These are phyloP conservation scores for Gnaphalium uliginosum DNA, from an alignment of 129 eudicot species.

Conservation along the genomic window DNA sequence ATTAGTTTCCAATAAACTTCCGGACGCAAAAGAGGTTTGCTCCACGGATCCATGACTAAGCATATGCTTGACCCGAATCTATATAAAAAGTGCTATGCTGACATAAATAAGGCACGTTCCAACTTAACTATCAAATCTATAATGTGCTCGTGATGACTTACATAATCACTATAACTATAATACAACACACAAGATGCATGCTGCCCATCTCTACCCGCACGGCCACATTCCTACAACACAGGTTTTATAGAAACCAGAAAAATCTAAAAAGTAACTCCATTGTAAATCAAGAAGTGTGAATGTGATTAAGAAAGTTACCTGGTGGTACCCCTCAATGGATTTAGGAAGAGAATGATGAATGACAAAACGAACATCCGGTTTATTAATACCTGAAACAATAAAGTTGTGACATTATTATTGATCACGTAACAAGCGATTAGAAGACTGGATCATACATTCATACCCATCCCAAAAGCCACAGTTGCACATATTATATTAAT, in stretches of 20 bases:
- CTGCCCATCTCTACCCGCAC: slow-evolving; percentile 98
- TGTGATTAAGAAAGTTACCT: slow-evolving; percentile 43
- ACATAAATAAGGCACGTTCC: neutral
- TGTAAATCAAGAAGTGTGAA: slow-evolving; percentile 18
- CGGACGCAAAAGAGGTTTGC: slow-evolving; percentile 60
- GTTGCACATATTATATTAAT: slow-evolving; percentile 91
- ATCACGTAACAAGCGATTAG: slow-evolving; percentile 27
- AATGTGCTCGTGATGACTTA: slow-evolving; percentile 42
- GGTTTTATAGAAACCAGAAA: slow-evolving; percentile 1
- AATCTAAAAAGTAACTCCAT: neutral
- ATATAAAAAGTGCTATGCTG: slow-evolving; percentile 22
- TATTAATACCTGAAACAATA: slow-evolving; percentile 70
- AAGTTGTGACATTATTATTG: slow-evolving; percentile 28
- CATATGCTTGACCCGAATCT: slow-evolving; percentile 97
- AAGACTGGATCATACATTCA: slow-evolving; percentile 16
- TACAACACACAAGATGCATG: slow-evolving; percentile 83
- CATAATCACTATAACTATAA: slow-evolving; percentile 88
- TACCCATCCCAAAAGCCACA: slow-evolving; percentile 99
- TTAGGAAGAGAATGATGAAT: slow-evolving; percentile 97
- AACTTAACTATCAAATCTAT: neutral
- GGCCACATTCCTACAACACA: slow-evolving; percentile 86
- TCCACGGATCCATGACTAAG: slow-evolving; percentile 75
- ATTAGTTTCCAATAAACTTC: slow-evolving; percentile 79
- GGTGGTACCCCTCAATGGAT: slow-evolving; percentile 98
- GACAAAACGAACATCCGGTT: slow-evolving; percentile 96